A percentile compares a stretch with the other conserved stretches of the same genome.
These are phyloP conservation scores for Vitis labrusca DNA, from an alignment of 164 flowering plant genomes.

Conservation along the genomic window DNA sequence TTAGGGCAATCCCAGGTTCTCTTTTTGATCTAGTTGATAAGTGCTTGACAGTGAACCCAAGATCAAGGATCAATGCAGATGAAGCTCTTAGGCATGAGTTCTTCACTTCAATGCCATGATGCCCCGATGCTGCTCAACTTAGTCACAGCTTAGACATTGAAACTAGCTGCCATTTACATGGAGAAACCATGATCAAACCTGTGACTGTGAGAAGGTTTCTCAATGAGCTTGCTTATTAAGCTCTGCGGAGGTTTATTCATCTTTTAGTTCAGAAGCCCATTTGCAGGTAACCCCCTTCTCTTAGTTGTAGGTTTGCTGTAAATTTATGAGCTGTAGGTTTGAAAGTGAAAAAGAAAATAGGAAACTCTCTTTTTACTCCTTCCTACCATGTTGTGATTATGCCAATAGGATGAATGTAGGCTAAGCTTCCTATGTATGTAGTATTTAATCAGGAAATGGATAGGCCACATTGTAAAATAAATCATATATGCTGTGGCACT, in stretches of 20 bases:
- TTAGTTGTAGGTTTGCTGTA: too few relatives aligned
- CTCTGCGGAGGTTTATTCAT: neutral
- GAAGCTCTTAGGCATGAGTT: slow-evolving; percentile 86
- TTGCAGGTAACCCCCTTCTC: neutral
- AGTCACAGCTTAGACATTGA: neutral
- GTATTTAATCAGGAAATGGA: too few relatives aligned
- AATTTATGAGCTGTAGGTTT: too few relatives aligned
- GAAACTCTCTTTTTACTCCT: too few relatives aligned
- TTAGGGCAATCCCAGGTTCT: slow-evolving; percentile 50
- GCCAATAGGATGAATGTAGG: too few relatives aligned
- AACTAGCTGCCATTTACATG: neutral
- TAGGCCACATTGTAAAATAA: too few relatives aligned
- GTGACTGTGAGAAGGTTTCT: neutral
- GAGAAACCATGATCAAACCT: slow-evolving; percentile 4
- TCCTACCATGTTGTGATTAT: too few relatives aligned
- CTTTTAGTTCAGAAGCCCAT: neutral
- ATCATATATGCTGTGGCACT: too few relatives aligned
- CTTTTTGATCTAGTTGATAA: slow-evolving; percentile 87
- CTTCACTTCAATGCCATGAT: slow-evolving; percentile 62
- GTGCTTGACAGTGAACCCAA: slow-evolving; percentile 89
- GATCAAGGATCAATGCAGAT: slow-evolving; percentile 77
- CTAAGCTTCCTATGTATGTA: too few relatives aligned
- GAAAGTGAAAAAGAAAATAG: too few relatives aligned
- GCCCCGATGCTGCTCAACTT: slow-evolving; percentile 35
- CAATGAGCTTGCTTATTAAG: neutral